Evolutionary conservation across 768 basidiomycete genomes (phyloP).

Genomic region (Xanthoconium purpureum): DNA sequence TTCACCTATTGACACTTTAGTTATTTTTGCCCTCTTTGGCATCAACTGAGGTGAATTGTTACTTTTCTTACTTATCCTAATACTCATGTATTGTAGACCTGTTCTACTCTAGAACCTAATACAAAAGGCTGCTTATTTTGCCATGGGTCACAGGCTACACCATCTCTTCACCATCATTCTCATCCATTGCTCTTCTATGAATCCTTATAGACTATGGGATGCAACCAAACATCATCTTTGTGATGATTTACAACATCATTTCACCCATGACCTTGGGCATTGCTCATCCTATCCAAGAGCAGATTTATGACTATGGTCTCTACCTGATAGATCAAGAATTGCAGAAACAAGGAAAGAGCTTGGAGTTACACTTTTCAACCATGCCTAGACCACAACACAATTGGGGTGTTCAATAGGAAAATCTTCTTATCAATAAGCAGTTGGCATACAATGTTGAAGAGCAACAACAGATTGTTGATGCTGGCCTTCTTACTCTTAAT

Average conservation of each 20-base stretch:
- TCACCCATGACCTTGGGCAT: neutral
- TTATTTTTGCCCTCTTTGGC: too few species aligned
- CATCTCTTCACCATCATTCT: neutral
- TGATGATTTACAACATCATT: slow-evolving; percentile 4
- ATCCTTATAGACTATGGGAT: slow-evolving; percentile 21
- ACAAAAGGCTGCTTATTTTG: slow-evolving; percentile 33
- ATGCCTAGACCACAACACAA: neutral
- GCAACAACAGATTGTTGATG: too few species aligned
- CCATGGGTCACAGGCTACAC: neutral
- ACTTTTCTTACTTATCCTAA: too few species aligned
- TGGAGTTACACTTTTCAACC: neutral
- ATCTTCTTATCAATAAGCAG: slow-evolving; percentile 18
- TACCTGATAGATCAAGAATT: neutral
- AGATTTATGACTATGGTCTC: neutral
- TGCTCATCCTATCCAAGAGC: neutral
- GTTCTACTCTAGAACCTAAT: too few species aligned
- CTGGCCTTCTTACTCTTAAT: neutral
- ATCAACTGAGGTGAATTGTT: too few species aligned
- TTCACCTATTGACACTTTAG: too few species aligned
- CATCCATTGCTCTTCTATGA: slow-evolving; percentile 17
- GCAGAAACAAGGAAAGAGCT: neutral
- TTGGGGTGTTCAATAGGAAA: slow-evolving; percentile 15
- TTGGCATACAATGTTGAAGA: neutral
- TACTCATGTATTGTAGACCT: too few species aligned
- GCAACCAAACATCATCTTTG: neutral